These are phyloP conservation scores for Heracleum sosnowskyi DNA, from an alignment of 129 eudicot genomes.

Conservation along the genomic window DNA sequence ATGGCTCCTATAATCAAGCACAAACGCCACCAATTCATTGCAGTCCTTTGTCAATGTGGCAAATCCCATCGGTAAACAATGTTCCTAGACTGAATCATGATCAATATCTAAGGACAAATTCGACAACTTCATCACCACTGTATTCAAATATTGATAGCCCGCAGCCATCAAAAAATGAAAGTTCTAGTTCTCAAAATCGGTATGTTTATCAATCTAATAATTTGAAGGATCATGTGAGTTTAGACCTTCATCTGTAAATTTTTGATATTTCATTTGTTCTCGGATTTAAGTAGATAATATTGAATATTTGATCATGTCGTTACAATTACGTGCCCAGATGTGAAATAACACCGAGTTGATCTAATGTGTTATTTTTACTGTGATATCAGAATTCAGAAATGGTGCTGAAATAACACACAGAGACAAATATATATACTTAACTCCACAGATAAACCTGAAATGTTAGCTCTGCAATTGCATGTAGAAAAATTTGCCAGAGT, in stretches of 20 bases:
- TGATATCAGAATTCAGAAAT: neutral
- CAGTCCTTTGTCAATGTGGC: neutral
- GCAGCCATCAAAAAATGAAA: neutral
- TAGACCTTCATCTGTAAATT: slow-evolving; percentile 1
- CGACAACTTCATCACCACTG: neutral
- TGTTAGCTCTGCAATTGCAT: neutral
- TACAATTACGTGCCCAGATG: neutral
- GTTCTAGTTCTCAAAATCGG: neutral
- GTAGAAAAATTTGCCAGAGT: neutral
- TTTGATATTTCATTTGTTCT: neutral
- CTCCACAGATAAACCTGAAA: neutral
- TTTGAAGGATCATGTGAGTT: slow-evolving; percentile 3
- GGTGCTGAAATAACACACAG: neutral
- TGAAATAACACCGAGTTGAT: neutral
- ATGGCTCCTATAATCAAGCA: slow-evolving; percentile 2
- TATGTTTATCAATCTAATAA: neutral
- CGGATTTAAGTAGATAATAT: neutral
- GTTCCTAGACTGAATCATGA: neutral
- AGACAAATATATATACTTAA: neutral
- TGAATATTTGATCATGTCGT: neutral
- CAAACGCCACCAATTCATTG: neutral
- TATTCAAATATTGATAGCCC: neutral
- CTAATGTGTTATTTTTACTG: neutral
- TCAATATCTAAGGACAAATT: neutral
- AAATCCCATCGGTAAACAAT: neutral